Evolutionary conservation across 2,329 filamentous ascomycete genomes (phyloP), one percentile per base, ranked within the genome.

Genomic region (Trichoderma sp.): DNA sequence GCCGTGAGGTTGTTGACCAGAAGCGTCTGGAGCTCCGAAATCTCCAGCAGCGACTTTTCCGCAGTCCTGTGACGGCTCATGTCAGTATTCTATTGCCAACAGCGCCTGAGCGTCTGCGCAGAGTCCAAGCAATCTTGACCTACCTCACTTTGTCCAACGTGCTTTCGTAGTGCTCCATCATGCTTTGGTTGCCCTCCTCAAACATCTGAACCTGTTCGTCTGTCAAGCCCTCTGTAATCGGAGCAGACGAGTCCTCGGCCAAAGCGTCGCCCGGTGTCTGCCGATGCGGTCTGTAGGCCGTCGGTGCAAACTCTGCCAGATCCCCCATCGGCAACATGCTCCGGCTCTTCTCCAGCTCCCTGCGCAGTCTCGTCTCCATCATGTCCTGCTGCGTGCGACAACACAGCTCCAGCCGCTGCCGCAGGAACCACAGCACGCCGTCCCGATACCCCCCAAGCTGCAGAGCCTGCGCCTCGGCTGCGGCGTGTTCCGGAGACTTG

Each of bases 101-200:
- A 3, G 12, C 39, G 7, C 3, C 47, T 28, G 5, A 15, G n/a
- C 1, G 9, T 21, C 17, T 17, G 34, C 26, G 34, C 14, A 45
- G 15, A 57, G 15, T n/a, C 44, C 12, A 45, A 17, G 41, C 47
- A 24, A 17, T 39, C 17, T 24, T 39, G 14, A 84, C 90, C 63
- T 85, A 96, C 91, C 90, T 91, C 70, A 98, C 92, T 83, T 98
- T 95, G 76, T 93, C 90, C 75, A 98, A 81, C n/a, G 91, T 93
- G 78, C 90, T 92, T 77, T 97, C 92, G 77, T 96, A 97, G 77
- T 97, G 91, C 76, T 90, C 91, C 71, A 98, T 83, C 88, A 99
- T 93, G 68, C 92, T 89, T 76, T 93, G 89, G 74, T 98, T 97
- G 74, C 96, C 93, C 77, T 92, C 86, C 71, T 94, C 93, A 79